Base-by-base conservation (phyloP, 495 filamentous ascomycete species). In the Aspergillus asperescens region DNA sequence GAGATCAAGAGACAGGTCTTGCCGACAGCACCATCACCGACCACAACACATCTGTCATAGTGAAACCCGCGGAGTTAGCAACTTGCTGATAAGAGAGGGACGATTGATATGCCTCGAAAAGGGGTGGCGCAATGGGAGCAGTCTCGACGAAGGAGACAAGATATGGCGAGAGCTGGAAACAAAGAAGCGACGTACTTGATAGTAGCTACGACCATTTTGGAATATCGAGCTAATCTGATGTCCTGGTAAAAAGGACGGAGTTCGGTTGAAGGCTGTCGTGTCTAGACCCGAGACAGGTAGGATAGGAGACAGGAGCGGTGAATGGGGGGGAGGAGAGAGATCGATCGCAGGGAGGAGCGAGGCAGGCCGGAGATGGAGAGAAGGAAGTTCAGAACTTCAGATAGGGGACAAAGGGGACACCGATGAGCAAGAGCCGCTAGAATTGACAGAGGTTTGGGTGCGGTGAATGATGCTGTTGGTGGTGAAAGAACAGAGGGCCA, bases 1-100 rank as follows among this genome's bases (percentile, higher is more conserved):
- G 89, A 94, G 75, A 98, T 98, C 65, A 98, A 81, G 48, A 98
- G 83, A 73, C 93, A 98, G 39, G 93, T 98, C 80, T 98, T 98
- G 61, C 93, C 93, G 53, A 98, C 93, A 52, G 93, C 93, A 90
- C 93, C 93, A 71, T 98, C 93, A 70, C 93, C 93, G 63, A 98
- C 93, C 48, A 98, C 93, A 54, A 98, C 93, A 77, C 93, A 98
- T 70, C 91, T 96, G 62, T 55, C 54, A 19, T 22, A 52, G 41
- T 20, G 25, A 31, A 12, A 40, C 12, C 28, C 41, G 50, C 27
- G 59, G 40, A 50, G 62, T 68, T 67, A 71, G 66, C 60, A 48
- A 50, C 16, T 31, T 31, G 48, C 42, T 18, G 55, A 50, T 54
- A 54, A 50, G 32, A 34, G 19, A 46, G 16, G 40, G 23, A 48